Conservation (phyloP, 768 basidiomycete species). For the Suillus discolor region DNA sequence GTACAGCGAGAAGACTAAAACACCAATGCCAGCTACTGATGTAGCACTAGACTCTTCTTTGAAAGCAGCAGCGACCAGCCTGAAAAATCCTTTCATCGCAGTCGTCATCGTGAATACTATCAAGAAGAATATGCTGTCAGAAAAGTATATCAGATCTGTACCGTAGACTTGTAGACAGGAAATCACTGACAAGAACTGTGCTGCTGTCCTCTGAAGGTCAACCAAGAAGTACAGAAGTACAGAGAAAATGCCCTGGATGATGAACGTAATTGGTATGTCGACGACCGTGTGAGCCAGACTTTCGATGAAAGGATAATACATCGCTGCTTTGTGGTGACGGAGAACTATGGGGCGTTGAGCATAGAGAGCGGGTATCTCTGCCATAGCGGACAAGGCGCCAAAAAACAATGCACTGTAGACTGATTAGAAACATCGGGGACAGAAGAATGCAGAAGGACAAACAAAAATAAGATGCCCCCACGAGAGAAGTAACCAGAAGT, state of each 20-base stretch:
- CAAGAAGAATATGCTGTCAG: slow-evolving; percentile 56
- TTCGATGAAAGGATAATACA: slow-evolving; percentile 55
- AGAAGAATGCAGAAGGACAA: slow-evolving; percentile 21
- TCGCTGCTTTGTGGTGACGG: slow-evolving; percentile 45
- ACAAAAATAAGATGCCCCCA: slow-evolving; percentile 87
- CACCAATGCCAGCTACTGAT: slow-evolving; percentile 53
- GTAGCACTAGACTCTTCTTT: slow-evolving; percentile 62
- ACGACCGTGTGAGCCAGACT: slow-evolving; percentile 48
- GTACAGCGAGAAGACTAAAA: slow-evolving; percentile 59
- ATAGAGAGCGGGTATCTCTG: slow-evolving; percentile 56
- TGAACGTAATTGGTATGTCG: slow-evolving; percentile 46
- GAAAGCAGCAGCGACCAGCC: slow-evolving; percentile 63
- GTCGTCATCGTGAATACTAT: slow-evolving; percentile 60
- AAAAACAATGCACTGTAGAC: slow-evolving; percentile 55
- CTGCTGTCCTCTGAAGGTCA: slow-evolving; percentile 52
- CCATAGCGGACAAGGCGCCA: slow-evolving; percentile 58
- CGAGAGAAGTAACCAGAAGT: slow-evolving; percentile 51
- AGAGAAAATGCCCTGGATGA: slow-evolving; percentile 36
- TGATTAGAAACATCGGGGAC: slow-evolving; percentile 12
- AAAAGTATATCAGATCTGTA: neutral
- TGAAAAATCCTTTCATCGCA: slow-evolving; percentile 78
- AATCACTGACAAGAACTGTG: slow-evolving; percentile 68
- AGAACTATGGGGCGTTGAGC: slow-evolving; percentile 46
- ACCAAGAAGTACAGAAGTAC: slow-evolving; percentile 63
- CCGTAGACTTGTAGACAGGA: slow-evolving; percentile 10